Evolutionary conservation across 305 asterid species (phyloP).

Genomic region (Fraxinus floribunda): DNA sequence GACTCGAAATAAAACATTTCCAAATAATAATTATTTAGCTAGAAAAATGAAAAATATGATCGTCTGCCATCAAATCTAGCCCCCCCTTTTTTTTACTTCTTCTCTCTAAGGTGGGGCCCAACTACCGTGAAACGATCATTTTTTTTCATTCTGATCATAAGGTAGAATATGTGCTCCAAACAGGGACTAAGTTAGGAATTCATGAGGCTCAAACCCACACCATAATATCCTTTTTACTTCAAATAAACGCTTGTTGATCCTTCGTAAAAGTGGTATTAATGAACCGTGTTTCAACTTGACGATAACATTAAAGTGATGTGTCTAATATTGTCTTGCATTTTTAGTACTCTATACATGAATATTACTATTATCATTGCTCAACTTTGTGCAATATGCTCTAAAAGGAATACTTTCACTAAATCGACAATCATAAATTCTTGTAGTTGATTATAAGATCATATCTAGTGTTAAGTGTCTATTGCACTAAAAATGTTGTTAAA

Average conservation of each 20-base stretch:
- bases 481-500: background rate
- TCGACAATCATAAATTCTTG: background rate
- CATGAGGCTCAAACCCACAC: no score
- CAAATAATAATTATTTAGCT: no score
- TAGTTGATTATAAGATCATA: background rate
- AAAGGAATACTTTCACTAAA: background rate
- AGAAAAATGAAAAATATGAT: no score
- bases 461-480: background rate
- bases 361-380: background rate
- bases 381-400: background rate
- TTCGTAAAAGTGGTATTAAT: background rate
- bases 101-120: no score
- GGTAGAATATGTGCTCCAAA: no score
- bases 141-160: no score
- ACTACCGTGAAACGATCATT: no score
- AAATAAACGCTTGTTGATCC: background rate
- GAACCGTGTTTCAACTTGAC: background rate
- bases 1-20: no score
- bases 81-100: no score
- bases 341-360: no score
- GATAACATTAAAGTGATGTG: background rate
- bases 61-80: no score
- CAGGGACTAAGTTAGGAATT: background rate
- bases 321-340: no score
- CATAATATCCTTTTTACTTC: background rate